phyloP scores from a whole-genome alignment of 2,329 filamentous ascomycete species.

The Coniosporium tulheliwenetii region DNA sequence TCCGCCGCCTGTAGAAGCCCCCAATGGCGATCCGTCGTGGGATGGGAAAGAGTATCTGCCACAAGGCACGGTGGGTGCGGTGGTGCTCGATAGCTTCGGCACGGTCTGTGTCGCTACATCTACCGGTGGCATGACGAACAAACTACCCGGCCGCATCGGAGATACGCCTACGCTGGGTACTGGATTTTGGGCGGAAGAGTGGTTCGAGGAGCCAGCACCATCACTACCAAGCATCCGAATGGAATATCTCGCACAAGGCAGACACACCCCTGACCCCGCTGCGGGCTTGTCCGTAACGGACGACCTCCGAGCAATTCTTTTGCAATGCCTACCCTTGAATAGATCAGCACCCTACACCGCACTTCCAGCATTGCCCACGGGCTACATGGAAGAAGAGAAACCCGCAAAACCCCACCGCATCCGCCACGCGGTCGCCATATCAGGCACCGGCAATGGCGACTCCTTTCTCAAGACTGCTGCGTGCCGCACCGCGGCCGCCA shows the following conservation, averaged over 20 bases:
- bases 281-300: slow-evolving; percentile 10
- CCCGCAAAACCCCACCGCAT: slow-evolving; percentile 5
- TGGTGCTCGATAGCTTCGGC: slow-evolving; percentile 63
- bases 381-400: neutral
- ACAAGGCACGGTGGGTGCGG: slow-evolving; percentile 73
- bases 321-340: slow-evolving; percentile 41
- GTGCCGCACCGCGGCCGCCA: slow-evolving; percentile 54
- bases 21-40: slow-evolving; percentile 30
- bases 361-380: neutral
- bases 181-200: slow-evolving; percentile 83
- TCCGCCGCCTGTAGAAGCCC: no score
- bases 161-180: slow-evolving; percentile 75
- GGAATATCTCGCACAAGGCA: slow-evolving; percentile 8
- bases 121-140: slow-evolving; percentile 75
- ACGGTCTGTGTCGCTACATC: slow-evolving; percentile 52
- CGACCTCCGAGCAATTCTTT: slow-evolving; percentile 21
- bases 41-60: slow-evolving; percentile 52
- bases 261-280: slow-evolving; percentile 17
- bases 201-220: slow-evolving; percentile 34
- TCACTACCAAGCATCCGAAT: slow-evolving; percentile 4
- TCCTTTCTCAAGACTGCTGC: slow-evolving; percentile 64
- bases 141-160: slow-evolving; percentile 68
- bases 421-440: slow-evolving; percentile 30
- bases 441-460: slow-evolving; percentile 78
- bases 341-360: neutral